Conservation (phyloP, 495 filamentous ascomycete species). For the Daldinia grandis region DNA sequence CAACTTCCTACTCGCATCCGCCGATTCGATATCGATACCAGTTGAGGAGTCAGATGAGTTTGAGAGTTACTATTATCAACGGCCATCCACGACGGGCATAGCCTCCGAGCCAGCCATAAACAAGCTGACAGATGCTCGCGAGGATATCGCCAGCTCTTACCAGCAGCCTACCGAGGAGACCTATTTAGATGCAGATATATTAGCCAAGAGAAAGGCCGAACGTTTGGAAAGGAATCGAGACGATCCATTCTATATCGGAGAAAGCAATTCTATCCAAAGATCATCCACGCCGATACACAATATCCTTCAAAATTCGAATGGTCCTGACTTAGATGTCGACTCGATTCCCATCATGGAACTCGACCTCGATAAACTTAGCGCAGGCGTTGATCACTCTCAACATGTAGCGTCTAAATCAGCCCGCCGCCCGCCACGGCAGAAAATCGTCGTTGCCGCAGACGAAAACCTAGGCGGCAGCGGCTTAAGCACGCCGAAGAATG, state of each 20-base stretch:
- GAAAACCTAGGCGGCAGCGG: constrained; percentile 61
- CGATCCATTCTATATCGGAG: constrained; percentile 93
- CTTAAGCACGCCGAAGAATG: constrained; percentile 52
- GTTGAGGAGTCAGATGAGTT: constrained; percentile 69
- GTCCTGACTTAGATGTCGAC: constrained; percentile 84
- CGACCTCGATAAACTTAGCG: constrained; percentile 65
- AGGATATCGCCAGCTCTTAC: constrained; percentile 65
- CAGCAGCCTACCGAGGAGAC: constrained; percentile 66
- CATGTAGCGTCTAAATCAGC: constrained; percentile 26
- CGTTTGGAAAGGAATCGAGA: constrained; percentile 82
- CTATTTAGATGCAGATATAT: constrained; percentile 68
- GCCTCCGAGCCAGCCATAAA: constrained; percentile 62
- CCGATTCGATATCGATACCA: constrained; percentile 62
- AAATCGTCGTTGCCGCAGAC: constrained; percentile 69
- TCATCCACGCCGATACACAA: constrained; percentile 75
- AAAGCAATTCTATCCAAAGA: constrained; percentile 57
- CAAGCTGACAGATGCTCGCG: constrained; percentile 53
- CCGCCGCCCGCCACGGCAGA: constrained; percentile 51
- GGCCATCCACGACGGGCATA: constrained; percentile 50
- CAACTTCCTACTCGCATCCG: constrained; percentile 65
- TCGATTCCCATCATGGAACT: constrained; percentile 95
- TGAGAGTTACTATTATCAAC: constrained; percentile 76
- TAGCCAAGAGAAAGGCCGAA: constrained; percentile 70
- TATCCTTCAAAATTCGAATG: constrained; percentile 71
- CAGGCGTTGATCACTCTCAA: constrained; percentile 37